These are phyloP conservation scores for Coccinonectria pachysandricola DNA, from an alignment of 2,329 filamentous ascomycete species.

Conservation along the genomic window DNA sequence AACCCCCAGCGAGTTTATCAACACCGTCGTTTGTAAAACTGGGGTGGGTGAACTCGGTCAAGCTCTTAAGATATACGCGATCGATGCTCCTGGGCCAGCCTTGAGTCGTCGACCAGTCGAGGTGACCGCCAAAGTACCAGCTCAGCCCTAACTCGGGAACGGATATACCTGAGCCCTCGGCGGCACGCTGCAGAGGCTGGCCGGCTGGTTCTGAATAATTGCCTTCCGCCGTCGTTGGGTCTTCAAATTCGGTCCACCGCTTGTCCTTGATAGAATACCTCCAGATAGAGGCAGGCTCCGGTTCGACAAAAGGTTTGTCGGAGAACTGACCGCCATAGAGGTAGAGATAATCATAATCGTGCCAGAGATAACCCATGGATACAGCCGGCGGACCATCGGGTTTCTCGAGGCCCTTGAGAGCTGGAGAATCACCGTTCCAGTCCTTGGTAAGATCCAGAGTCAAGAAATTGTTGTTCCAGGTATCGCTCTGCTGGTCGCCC, in stretches of 20 bases:
- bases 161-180: constrained; percentile 63
- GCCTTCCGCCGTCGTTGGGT: constrained; percentile 53
- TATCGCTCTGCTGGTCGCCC: constrained; percentile 47
- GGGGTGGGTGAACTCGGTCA: constrained; percentile 68
- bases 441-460: constrained; percentile 60
- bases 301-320: constrained; percentile 46
- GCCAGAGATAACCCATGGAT: constrained; percentile 66
- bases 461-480: constrained; percentile 69
- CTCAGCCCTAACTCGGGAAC: constrained; percentile 60
- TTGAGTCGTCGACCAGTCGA: constrained; percentile 47
- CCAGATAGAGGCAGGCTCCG: constrained; percentile 55
- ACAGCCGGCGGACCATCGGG: constrained; percentile 62
- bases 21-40: constrained; percentile 56
- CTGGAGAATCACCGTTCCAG: constrained; percentile 58
- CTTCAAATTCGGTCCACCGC: constrained; percentile 52
- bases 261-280: constrained; percentile 52
- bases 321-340: constrained; percentile 68
- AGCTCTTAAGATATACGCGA: constrained; percentile 60
- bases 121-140: constrained; percentile 71
- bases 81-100: constrained; percentile 58
- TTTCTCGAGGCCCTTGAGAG: constrained; percentile 49
- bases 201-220: constrained; percentile 48
- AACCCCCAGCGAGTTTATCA: constrained; percentile 38
- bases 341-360: constrained; percentile 57
- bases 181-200: constrained; percentile 53